Evolutionary conservation across 257 asterid species (phyloP), one percentile per base, ranked within the genome.

Genomic region (Dorcoceras hygrometricum): DNA sequence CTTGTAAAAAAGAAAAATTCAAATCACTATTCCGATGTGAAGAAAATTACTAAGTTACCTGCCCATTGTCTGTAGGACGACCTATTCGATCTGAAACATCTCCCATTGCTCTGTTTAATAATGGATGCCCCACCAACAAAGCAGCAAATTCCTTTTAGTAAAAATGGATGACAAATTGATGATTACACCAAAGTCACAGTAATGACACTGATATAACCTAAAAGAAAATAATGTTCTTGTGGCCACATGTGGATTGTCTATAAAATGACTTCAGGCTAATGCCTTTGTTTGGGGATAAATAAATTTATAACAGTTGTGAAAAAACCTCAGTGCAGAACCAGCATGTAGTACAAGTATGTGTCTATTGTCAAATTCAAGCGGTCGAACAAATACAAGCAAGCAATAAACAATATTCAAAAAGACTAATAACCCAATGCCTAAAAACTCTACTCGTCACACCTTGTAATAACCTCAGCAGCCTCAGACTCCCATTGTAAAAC

Each of bases 71-170:
- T 4, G 97, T 86, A 48, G 97, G 95, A 68, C 95, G 90, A 27
- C 97, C 97, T 71, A 86, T 88, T 74, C 95, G 87, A 77, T 90
- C 96, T 18, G 97, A 90, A 62, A 90, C 97, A 82, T 90, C 97
- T 23, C 97, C 97, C 95, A 86, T 88, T 18, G 97, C 95, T 80
- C 97, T 90, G 81, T 73, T 78, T 24, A 56, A 56, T 27, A 60
- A 43, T 53, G 65, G 68, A 69, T 66, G 24, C 57, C 50, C 75
- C 73, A 75, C 69, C 58, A 46, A 67, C 62, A 61, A 73, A 67
- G 62, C 53, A 73, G 65, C 34, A 57, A 62, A 34, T 11, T n/a
- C 22, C 23, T 59, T 51, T 70, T 34, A 57, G 65, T 63, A 48
- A 65, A 71, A 11, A n/a, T 39, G 31, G 1, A 31, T 16, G 54